Evolutionary conservation across 768 basidiomycete species (phyloP).

Genomic region (Tricholoma furcatifolium): DNA sequence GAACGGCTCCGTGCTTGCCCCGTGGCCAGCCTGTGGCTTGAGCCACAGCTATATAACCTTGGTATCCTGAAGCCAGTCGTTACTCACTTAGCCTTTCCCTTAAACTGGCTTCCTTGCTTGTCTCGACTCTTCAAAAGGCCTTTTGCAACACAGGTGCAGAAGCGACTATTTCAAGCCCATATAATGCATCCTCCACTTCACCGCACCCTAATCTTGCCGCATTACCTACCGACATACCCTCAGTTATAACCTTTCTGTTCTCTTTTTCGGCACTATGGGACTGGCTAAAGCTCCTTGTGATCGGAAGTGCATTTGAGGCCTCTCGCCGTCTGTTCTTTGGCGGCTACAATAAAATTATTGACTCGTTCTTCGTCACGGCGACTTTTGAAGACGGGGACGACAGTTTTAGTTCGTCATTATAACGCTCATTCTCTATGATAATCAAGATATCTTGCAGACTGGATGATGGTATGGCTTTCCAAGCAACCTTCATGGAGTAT

Average conservation of each 20-base stretch:
- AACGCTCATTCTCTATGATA: neutral
- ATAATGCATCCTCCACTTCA: neutral
- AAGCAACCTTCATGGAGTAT: slow-evolving; percentile 52
- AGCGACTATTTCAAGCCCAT: slow-evolving; percentile 10
- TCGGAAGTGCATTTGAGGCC: slow-evolving; percentile 53
- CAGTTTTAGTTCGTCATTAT: slow-evolving; percentile 22
- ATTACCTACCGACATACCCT: slow-evolving; percentile 14
- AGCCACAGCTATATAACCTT: neutral
- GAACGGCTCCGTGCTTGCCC: neutral
- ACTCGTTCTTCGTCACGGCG: slow-evolving; percentile 51
- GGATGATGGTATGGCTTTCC: slow-evolving; percentile 61
- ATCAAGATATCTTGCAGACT: slow-evolving; percentile 32
- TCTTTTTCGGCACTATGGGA: slow-evolving; percentile 48
- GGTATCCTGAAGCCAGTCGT: neutral
- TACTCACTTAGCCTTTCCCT: neutral
- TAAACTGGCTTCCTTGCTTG: slow-evolving; percentile 10
- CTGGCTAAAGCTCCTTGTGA: slow-evolving; percentile 48
- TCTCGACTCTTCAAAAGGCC: slow-evolving; percentile 27
- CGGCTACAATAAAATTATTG: slow-evolving; percentile 34
- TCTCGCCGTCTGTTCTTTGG: slow-evolving; percentile 38
- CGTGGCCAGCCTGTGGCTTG: neutral
- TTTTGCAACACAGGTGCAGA: slow-evolving; percentile 30
- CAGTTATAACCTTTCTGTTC: slow-evolving; percentile 19
- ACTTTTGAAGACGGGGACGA: slow-evolving; percentile 44
- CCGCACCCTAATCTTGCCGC: neutral